A percentile compares a stretch with the other conserved stretches of the same genome.
Conservation (phyloP, 345 rosid species). For the Corchorus olitorius region DNA sequence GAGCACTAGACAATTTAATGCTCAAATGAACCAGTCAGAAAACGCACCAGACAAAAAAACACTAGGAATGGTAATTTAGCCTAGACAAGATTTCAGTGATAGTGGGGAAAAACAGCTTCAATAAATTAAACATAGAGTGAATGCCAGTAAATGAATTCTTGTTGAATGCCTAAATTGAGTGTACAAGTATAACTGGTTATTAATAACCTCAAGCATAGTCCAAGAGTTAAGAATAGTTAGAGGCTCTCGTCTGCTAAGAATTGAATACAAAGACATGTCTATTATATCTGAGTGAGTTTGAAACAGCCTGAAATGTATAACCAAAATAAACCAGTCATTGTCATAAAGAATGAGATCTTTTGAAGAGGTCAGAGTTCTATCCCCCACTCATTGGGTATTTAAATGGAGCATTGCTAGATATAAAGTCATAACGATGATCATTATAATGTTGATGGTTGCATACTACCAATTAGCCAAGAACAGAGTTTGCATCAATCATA, state of each 20-base stretch:
- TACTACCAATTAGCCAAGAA: neutral
- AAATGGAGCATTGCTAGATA: neutral
- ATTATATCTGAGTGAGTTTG: neutral
- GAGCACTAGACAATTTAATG: too few relatives aligned
- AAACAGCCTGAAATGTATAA: neutral
- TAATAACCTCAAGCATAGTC: too few relatives aligned
- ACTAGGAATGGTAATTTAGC: too few relatives aligned
- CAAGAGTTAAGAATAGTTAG: neutral
- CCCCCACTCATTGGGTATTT: neutral
- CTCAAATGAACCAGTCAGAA: too few relatives aligned
- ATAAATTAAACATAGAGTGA: too few relatives aligned
- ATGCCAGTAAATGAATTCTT: too few relatives aligned
- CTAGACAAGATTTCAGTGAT: too few relatives aligned
- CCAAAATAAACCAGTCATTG: neutral
- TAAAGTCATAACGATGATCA: neutral
- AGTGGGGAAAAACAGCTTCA: too few relatives aligned
- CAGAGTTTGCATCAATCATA: neutral
- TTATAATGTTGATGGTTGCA: neutral
- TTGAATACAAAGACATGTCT: neutral
- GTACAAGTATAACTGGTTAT: too few relatives aligned
- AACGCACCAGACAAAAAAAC: too few relatives aligned
- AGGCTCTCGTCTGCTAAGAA: neutral
- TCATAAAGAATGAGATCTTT: neutral
- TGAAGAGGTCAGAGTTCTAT: neutral
- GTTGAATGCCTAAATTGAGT: too few relatives aligned